Conservation (phyloP, 306 rosid genomes). For the Dryas drummondii region DNA sequence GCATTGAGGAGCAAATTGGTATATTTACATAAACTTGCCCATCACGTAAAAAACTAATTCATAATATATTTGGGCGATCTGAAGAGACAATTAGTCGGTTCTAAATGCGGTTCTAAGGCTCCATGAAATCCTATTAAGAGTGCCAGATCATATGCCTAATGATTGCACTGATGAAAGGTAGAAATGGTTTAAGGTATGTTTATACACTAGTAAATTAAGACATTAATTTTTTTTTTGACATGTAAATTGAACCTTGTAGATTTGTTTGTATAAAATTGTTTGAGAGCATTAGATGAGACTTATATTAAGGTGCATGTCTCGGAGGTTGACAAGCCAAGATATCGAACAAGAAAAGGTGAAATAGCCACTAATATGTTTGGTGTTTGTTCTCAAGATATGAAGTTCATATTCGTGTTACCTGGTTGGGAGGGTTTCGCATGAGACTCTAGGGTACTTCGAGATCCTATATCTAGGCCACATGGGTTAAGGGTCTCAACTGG, state of each 20-base stretch:
- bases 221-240: too few relatives aligned
- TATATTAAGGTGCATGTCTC: not conserved
- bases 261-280: too few relatives aligned
- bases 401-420: not conserved
- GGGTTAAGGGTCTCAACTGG: too few relatives aligned
- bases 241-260: too few relatives aligned
- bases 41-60: constrained; percentile 3
- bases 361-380: not conserved
- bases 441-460: too few relatives aligned
- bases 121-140: not conserved
- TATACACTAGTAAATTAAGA: not conserved
- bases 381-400: not conserved
- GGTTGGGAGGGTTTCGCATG: too few relatives aligned
- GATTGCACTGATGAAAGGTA: not conserved
- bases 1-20: not conserved
- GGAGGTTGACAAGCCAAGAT: not conserved
- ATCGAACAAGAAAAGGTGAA: not conserved
- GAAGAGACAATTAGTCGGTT: not conserved
- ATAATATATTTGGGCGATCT: not conserved
- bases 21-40: not conserved
- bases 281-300: constrained; percentile 3
- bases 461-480: too few relatives aligned
- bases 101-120: not conserved
- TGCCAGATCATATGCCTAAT: not conserved
- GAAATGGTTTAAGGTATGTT: not conserved